Conservation (phyloP, 768 basidiomycete species). For the Lactarius tabidus region DNA sequence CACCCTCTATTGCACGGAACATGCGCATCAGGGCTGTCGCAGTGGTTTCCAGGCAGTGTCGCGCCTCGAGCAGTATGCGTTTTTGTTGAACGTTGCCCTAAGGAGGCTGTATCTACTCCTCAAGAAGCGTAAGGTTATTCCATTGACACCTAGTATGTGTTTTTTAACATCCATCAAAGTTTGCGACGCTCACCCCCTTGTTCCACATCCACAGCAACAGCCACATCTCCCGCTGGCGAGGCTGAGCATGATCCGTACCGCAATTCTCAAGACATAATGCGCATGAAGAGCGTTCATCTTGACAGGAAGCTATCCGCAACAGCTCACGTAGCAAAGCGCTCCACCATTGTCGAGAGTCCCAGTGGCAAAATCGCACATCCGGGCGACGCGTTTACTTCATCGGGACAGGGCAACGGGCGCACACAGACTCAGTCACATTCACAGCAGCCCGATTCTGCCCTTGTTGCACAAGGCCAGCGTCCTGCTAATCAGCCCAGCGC, state of each 20-base stretch:
- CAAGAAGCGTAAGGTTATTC: constrained; percentile 86
- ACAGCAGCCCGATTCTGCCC: constrained; percentile 14
- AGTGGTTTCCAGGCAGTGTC: constrained; percentile 88
- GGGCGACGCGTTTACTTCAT: constrained; percentile 46
- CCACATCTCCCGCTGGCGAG: constrained; percentile 31
- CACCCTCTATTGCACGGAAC: constrained; percentile 72
- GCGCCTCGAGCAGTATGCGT: constrained; percentile 95
- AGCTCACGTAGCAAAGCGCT: constrained; percentile 86
- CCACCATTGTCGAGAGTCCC: constrained; percentile 94
- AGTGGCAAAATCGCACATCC: constrained; percentile 81
- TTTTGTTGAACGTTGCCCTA: constrained; percentile 92
- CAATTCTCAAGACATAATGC: constrained; percentile 86
- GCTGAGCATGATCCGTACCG: constrained; percentile 73
- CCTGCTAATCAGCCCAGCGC: constrained; percentile 11
- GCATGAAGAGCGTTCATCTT: constrained; percentile 90
- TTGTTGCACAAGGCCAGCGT: constrained; percentile 18
- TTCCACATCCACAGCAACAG: constrained; percentile 31
- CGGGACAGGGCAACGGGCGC: constrained; percentile 37
- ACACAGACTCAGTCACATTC: constrained; percentile 42
- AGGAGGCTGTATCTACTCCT: constrained; percentile 82
- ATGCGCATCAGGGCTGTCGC: constrained; percentile 62
- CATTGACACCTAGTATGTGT: constrained; percentile 66
- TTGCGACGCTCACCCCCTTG: constrained; percentile 25
- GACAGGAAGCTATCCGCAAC: constrained; percentile 95
- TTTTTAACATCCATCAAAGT: constrained; percentile 10